Percentiles rank a stretch among this genome's conserved stretches.
These are phyloP conservation scores for Alternaria angustiovoidea DNA, from an alignment of 2,329 filamentous ascomycete genomes.

Conservation along the genomic window DNA sequence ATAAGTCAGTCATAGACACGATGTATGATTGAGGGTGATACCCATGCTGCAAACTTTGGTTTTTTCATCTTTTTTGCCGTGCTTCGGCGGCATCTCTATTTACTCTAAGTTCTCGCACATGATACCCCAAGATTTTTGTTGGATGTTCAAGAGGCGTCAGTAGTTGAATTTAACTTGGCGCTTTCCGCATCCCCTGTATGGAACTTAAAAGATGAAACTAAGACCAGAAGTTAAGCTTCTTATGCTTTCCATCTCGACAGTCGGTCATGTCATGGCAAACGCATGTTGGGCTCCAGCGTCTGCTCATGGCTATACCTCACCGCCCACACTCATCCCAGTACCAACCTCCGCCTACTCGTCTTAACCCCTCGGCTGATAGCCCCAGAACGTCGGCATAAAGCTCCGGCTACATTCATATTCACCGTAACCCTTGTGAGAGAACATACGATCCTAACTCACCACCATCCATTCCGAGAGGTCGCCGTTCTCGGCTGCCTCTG, in stretches of 20 bases:
- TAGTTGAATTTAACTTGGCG: background rate
- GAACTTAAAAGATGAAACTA: background rate
- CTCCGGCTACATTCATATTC: background rate
- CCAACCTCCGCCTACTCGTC: background rate
- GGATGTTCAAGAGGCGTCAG: background rate
- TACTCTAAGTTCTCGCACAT: conserved; percentile 2
- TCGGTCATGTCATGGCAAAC: background rate
- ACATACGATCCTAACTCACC: background rate
- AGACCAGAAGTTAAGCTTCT: background rate
- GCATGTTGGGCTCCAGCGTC: no score
- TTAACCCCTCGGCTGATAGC: background rate
- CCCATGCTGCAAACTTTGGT: background rate
- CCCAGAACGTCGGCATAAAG: background rate
- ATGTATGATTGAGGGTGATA: background rate
- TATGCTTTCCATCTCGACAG: background rate
- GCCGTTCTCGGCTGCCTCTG: background rate
- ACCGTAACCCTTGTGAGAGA: background rate
- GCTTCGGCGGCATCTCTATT: background rate
- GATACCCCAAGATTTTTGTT: conserved; percentile 13
- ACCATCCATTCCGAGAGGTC: background rate
- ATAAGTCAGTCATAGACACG: background rate
- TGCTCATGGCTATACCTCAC: background rate
- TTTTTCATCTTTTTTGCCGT: background rate
- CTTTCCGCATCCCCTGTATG: background rate
- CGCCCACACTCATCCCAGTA: background rate